Base-by-base conservation (phyloP, 805 yeast genomes). In the Lipomyces spencermartinsiae region DNA sequence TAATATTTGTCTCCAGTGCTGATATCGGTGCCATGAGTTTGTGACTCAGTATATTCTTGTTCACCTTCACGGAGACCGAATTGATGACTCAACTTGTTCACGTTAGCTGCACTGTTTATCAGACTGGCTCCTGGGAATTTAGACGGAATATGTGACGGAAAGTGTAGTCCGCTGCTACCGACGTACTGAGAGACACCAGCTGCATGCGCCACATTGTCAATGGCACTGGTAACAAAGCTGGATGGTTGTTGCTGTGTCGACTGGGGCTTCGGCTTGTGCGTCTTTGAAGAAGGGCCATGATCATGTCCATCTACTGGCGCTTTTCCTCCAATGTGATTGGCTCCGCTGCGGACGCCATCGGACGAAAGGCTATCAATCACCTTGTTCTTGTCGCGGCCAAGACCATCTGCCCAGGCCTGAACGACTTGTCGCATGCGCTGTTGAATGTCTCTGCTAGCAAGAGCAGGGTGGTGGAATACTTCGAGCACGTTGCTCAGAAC, bases 401-500 rank as follows among this genome's bases (percentile, higher is more conserved):
- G 63, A 19, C 39, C 56, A 58, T 58, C 58, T 19, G 65, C 19
- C 73, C 73, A 71, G 19, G 60, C 58, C 60, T 65, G 56, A 22
- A 71, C 74, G 5, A 65, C 63, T 43, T 59, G 58, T 33, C 66
- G 58, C 73, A 71, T 71, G 16, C 59, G 53, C 43, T 62, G 67
- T 56, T 71, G 73, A 9, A 71, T 46, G 5, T 62, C 53, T 16
- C 73, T 71, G 12, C 62, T 46, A 33, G 60, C 54, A 46, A 67
- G 35, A 34, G 70, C 70, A 6, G 74, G 74, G 33, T 72, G 74
- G 34, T 72, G 74, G 58, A 72, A 71, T 9, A 73, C 74, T 59
- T 68, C 59, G 54, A 73, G 46, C 39, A 64, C 68, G 25, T 66
- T 61, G 31, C 65, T 29, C 33, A 66, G 55, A 25, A 67, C 70